Conservation (phyloP, 2,329 filamentous ascomycete genomes). For the Ophiocordyceps polyrhachis-furcata region DNA sequence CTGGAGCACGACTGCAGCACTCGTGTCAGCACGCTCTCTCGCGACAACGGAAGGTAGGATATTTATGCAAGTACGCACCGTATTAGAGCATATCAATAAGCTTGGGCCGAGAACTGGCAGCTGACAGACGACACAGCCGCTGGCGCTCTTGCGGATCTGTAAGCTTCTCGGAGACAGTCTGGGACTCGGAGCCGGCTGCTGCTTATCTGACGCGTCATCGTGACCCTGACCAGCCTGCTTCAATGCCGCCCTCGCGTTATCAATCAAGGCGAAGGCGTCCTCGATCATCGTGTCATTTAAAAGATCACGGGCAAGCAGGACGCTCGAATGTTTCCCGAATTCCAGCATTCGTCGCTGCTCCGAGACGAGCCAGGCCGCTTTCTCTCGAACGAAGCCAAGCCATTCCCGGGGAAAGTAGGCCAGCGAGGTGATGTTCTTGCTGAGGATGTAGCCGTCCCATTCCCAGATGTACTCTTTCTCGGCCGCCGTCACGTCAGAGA, state of each 20-base stretch:
- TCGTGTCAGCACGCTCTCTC: not conserved
- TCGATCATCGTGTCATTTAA: slow-evolving; percentile 25
- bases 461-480: slow-evolving; percentile 40
- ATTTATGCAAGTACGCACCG: slow-evolving; percentile 17
- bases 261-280: slow-evolving; percentile 23
- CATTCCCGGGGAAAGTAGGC: slow-evolving; percentile 33
- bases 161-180: slow-evolving; percentile 14
- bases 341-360: slow-evolving; percentile 29
- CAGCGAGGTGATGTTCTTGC: slow-evolving; percentile 29
- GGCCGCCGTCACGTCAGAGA: slow-evolving; percentile 31
- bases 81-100: slow-evolving; percentile 29
- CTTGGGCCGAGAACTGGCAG: slow-evolving; percentile 27
- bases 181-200: slow-evolving; percentile 2
- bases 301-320: slow-evolving; percentile 29
- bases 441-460: slow-evolving; percentile 37
- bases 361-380: slow-evolving; percentile 32
- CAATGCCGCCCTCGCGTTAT: slow-evolving; percentile 18
- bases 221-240: slow-evolving; percentile 2
- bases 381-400: slow-evolving; percentile 30
- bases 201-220: not conserved
- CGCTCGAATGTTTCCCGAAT: slow-evolving; percentile 34
- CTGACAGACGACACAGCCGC: slow-evolving; percentile 28
- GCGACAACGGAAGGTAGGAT: not conserved
- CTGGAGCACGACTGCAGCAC: slow-evolving; percentile 20
- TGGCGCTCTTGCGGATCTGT: slow-evolving; percentile 21